A percentile compares a stretch with the other conserved stretches of the same genome.
These are phyloP conservation scores for Xylaria sp. DNA, from an alignment of 2,329 filamentous ascomycete species.

Conservation along the genomic window DNA sequence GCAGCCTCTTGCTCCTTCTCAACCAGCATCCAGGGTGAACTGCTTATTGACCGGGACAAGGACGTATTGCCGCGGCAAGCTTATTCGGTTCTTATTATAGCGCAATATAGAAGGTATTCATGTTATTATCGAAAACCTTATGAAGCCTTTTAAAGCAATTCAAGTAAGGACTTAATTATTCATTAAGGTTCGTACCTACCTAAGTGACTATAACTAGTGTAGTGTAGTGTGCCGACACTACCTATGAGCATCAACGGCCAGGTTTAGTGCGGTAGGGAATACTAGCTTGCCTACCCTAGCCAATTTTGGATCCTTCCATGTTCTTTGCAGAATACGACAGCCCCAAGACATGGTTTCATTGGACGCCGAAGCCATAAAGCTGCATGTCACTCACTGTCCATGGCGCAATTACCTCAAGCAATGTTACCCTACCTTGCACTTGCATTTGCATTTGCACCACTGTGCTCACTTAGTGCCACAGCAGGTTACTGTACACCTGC, in stretches of 20 bases:
- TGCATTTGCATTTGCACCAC: conserved; percentile 15
- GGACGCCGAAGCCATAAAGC: conserved; percentile 19
- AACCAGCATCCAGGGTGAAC: too few relatives aligned
- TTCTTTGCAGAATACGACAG: conserved; percentile 14
- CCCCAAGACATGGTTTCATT: conserved; percentile 31
- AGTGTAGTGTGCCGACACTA: neutral
- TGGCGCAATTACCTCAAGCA: conserved; percentile 16
- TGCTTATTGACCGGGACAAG: too few relatives aligned
- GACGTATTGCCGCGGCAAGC: neutral
- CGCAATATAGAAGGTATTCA: too few relatives aligned
- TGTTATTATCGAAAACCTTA: too few relatives aligned
- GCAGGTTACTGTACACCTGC: neutral
- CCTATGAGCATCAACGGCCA: neutral
- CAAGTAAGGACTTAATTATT: too few relatives aligned
- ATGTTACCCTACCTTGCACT: conserved; percentile 24
- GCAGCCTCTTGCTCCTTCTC: neutral
- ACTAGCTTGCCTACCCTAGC: neutral
- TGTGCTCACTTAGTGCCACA: neutral
- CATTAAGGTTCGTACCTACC: too few relatives aligned
- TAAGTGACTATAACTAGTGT: too few relatives aligned
- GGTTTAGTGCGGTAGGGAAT: neutral
- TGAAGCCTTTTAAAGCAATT: too few relatives aligned
- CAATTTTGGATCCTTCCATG: conserved; percentile 6
- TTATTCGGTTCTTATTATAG: too few relatives aligned
- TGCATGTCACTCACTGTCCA: conserved; percentile 28